Evolutionary conservation across 208 protist genomes (phyloP).

Genomic region (Trypanosoma rangeli): DNA sequence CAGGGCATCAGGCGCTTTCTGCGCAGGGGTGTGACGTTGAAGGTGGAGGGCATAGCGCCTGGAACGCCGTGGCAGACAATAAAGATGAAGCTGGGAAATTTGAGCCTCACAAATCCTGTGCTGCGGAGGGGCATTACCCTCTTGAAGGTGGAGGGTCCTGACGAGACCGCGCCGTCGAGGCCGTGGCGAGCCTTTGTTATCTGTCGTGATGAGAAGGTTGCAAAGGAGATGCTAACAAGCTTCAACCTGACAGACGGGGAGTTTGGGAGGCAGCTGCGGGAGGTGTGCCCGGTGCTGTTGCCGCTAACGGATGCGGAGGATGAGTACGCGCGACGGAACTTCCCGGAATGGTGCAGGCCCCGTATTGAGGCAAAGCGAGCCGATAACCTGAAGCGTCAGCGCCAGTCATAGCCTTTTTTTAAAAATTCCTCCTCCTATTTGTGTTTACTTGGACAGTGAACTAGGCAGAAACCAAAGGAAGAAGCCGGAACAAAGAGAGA

Average conservation of each 20-base stretch:
- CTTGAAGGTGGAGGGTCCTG: slow-evolving; percentile 27
- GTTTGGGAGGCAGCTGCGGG: slow-evolving; percentile 22
- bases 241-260: slow-evolving; percentile 28
- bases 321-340: slow-evolving; percentile 26
- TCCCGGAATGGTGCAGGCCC: slow-evolving; percentile 27
- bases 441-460: not conserved
- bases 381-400: slow-evolving; percentile 26
- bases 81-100: slow-evolving; percentile 35
- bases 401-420: not conserved
- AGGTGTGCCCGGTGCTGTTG: slow-evolving; percentile 18
- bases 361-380: slow-evolving; percentile 31
- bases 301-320: slow-evolving; percentile 31
- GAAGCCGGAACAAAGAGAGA: slow-evolving; percentile 4
- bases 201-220: slow-evolving; percentile 24
- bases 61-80: slow-evolving; percentile 31
- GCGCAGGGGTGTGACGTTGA: slow-evolving; percentile 30
- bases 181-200: slow-evolving; percentile 34
- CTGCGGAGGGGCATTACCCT: slow-evolving; percentile 29
- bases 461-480: slow-evolving; percentile 1
- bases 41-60: slow-evolving; percentile 24
- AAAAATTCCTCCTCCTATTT: no score
- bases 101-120: slow-evolving; percentile 14
- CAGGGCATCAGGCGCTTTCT: slow-evolving; percentile 23
- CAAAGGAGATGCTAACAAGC: slow-evolving; percentile 19
- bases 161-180: not conserved